These are phyloP conservation scores for Lyophyllum shimeji DNA, from an alignment of 768 basidiomycete genomes.

Conservation along the genomic window DNA sequence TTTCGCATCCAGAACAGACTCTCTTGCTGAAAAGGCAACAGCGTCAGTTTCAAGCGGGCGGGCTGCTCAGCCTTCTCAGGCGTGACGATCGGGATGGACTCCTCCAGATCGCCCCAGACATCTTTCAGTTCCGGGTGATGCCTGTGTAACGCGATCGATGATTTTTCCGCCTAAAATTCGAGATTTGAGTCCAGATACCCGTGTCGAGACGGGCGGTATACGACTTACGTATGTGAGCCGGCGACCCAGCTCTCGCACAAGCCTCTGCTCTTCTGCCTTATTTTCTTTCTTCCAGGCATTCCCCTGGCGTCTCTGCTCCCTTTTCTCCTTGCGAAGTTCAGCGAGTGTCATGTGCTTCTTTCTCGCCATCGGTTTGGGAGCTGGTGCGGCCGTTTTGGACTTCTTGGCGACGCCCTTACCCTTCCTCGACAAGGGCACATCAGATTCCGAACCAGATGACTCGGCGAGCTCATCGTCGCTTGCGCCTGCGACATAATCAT, in stretches of 20 bases:
- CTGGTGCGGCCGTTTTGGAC: constrained; percentile 17
- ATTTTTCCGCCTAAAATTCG: constrained; percentile 64
- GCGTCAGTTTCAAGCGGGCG: constrained; percentile 72
- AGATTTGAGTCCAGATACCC: constrained; percentile 9
- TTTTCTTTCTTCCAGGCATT: constrained; percentile 24
- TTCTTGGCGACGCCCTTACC: constrained; percentile 32
- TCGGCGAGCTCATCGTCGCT: constrained; percentile 20
- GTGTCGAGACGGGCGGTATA: background rate
- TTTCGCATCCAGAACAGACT: constrained; percentile 94
- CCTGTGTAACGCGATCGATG: constrained; percentile 56
- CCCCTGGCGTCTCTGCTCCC: constrained; percentile 24
- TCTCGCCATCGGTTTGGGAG: background rate
- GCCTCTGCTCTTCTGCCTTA: constrained; percentile 46
- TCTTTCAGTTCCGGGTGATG: constrained; percentile 80
- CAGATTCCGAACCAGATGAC: constrained; percentile 28
- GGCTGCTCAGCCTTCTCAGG: constrained; percentile 82
- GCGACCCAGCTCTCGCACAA: constrained; percentile 64
- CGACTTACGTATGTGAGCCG: constrained; percentile 65
- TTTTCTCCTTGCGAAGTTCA: constrained; percentile 27
- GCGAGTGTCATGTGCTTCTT: constrained; percentile 34
- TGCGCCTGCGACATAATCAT: constrained; percentile 26
- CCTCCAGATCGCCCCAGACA: constrained; percentile 87
- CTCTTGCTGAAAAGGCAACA: constrained; percentile 95
- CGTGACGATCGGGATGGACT: constrained; percentile 53
- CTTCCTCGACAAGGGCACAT: constrained; percentile 26